Conservation (phyloP, 2,329 filamentous ascomycete genomes). For the Epichloe baconii region DNA sequence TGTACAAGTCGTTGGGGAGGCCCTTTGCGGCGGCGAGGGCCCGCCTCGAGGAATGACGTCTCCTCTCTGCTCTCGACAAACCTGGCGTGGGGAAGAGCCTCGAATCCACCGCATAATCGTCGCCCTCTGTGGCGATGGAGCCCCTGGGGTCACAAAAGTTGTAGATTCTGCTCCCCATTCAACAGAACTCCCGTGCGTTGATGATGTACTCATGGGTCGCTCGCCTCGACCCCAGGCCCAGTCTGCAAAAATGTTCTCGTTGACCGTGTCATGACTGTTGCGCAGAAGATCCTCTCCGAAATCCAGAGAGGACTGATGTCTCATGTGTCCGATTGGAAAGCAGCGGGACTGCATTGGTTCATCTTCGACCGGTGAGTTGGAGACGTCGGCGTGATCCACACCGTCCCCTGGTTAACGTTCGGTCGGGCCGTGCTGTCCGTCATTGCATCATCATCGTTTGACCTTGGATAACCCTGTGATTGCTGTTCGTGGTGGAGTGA, state of each 20-base stretch:
- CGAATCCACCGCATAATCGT: background rate
- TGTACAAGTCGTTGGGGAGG: background rate
- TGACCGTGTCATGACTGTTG: background rate
- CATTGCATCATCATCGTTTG: background rate
- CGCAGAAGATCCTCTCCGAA: conserved; percentile 1
- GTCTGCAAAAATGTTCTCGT: conserved; percentile 3
- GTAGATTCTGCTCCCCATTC: background rate
- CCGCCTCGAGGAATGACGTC: too few relatives aligned
- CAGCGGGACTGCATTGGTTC: background rate
- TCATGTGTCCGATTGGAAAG: background rate
- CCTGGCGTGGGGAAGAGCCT: background rate
- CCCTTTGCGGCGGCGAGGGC: too few relatives aligned
- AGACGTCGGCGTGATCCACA: too few relatives aligned
- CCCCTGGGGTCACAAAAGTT: background rate
- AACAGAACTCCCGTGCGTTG: background rate
- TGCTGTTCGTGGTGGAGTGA: background rate
- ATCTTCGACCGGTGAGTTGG: background rate
- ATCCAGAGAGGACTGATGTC: background rate
- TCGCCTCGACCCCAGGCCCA: background rate
- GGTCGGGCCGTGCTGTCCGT: background rate
- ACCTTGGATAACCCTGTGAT: background rate
- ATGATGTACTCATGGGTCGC: too few relatives aligned
- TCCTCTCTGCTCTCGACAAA: background rate
- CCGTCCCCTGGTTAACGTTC: too few relatives aligned
- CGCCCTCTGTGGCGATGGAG: background rate